Conservation (phyloP, 441 rosid species). For the Erodium chrysanthum region DNA sequence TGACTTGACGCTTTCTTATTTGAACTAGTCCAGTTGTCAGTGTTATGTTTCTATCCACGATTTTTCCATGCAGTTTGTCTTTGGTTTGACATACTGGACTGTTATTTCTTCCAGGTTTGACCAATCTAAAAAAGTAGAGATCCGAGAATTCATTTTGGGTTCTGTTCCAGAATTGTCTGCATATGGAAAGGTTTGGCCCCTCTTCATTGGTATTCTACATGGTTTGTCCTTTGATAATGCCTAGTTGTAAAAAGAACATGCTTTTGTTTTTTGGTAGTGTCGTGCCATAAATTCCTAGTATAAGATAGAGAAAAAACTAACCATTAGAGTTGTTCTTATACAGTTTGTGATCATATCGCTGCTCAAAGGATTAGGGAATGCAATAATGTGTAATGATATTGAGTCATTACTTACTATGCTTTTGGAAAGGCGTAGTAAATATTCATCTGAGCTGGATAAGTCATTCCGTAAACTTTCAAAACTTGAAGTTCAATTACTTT, state of each 20-base stretch:
- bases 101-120: constrained; percentile 50
- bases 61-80: background rate
- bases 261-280: constrained; percentile 10
- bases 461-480: constrained; percentile 45
- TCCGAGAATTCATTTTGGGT: constrained; percentile 51
- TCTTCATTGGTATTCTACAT: too few relatives aligned
- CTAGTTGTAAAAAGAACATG: background rate
- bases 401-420: constrained; percentile 52
- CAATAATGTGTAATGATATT: constrained; percentile 49
- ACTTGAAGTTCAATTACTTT: constrained; percentile 55
- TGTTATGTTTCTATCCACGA: background rate
- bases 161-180: constrained; percentile 51
- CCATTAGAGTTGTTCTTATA: constrained; percentile 20
- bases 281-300: background rate
- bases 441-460: constrained; percentile 33
- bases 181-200: constrained; percentile 59
- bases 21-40: background rate
- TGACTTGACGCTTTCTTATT: background rate
- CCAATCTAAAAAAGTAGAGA: constrained; percentile 55
- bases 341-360: constrained; percentile 73
- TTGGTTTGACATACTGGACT: background rate
- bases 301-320: constrained; percentile 11
- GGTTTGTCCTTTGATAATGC: background rate
- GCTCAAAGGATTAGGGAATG: constrained; percentile 69
- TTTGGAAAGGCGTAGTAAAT: constrained; percentile 48